Evolutionary conservation across 257 asterid species (phyloP).

Genomic region (Primulina huaijiensis): DNA sequence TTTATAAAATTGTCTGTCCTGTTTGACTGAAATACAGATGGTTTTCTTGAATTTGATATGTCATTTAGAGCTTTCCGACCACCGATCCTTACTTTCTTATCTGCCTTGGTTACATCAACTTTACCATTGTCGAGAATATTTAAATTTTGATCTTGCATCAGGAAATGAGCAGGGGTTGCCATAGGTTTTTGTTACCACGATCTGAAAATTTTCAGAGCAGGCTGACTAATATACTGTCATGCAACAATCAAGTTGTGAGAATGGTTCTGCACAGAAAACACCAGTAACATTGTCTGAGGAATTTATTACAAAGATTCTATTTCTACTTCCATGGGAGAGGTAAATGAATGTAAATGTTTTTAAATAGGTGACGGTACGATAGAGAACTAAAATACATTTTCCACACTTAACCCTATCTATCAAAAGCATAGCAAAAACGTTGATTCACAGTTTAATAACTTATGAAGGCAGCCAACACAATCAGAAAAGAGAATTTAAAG

Average conservation of each 20-base stretch:
- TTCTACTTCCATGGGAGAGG: too few relatives aligned
- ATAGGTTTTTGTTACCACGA: slow-evolving; percentile 27
- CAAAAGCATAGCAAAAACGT: not conserved
- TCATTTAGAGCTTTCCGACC: slow-evolving; percentile 84
- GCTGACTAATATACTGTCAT: not conserved
- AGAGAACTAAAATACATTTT: not conserved
- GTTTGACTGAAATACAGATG: slow-evolving; percentile 38
- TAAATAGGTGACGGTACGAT: too few relatives aligned
- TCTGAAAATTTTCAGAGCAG: slow-evolving; percentile 22
- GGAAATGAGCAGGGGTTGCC: slow-evolving; percentile 63
- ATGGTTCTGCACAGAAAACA: too few relatives aligned
- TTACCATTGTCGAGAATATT: slow-evolving; percentile 60
- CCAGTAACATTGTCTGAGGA: too few relatives aligned
- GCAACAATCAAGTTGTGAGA: too few relatives aligned
- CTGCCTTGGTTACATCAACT: slow-evolving; percentile 34
- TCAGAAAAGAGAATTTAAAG: not conserved
- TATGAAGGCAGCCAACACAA: not conserved
- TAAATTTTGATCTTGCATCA: slow-evolving; percentile 72
- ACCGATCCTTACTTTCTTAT: slow-evolving; percentile 46
- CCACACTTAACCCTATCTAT: too few relatives aligned
- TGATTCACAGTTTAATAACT: not conserved
- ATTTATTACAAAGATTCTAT: too few relatives aligned
- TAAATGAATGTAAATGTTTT: not conserved
- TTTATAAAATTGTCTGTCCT: slow-evolving; percentile 43
- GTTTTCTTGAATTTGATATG: slow-evolving; percentile 77